phyloP scores from a whole-genome alignment of 2,329 filamentous ascomycete genomes.

The Phialophora macrospora region DNA sequence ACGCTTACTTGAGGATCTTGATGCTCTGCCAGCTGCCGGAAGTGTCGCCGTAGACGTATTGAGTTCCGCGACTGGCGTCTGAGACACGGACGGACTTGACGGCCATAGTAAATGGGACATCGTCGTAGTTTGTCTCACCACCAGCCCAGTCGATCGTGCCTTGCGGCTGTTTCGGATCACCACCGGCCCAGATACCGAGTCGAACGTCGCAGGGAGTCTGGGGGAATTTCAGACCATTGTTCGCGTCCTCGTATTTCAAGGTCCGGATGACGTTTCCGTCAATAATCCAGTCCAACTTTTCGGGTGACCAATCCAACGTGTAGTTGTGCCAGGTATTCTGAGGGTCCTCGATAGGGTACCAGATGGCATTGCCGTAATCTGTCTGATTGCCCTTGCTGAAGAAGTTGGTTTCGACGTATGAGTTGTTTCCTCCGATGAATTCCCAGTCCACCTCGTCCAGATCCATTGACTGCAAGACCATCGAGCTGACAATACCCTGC shows the following conservation, averaged over 20 bases:
- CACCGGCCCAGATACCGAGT: constrained; percentile 89
- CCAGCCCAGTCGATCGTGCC: constrained; percentile 92
- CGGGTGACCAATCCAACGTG: constrained; percentile 85
- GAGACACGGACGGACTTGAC: constrained; percentile 76
- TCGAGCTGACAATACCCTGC: constrained; percentile 75
- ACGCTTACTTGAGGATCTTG: constrained; percentile 51
- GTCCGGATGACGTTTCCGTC: constrained; percentile 77
- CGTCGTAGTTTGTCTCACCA: constrained; percentile 79
- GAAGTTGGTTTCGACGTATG: constrained; percentile 72
- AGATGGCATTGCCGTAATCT: constrained; percentile 72
- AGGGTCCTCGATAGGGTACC: constrained; percentile 62
- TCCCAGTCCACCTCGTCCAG: constrained; percentile 91
- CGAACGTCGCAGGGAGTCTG: constrained; percentile 96
- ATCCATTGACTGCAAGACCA: constrained; percentile 82
- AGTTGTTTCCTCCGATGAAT: constrained; percentile 71
- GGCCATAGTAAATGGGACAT: constrained; percentile 84
- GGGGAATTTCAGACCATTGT: constrained; percentile 74
- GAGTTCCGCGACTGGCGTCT: constrained; percentile 43
- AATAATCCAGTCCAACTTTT: constrained; percentile 85
- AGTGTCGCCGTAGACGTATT: constrained; percentile 49
- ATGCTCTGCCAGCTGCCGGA: constrained; percentile 52
- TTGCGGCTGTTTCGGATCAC: constrained; percentile 74
- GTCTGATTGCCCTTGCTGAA: constrained; percentile 74
- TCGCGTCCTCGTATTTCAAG: constrained; percentile 70
- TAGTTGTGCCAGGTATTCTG: constrained; percentile 83